These are phyloP conservation scores for Gelatoporia subvermispora DNA, from an alignment of 768 basidiomycete species.

Conservation along the genomic window DNA sequence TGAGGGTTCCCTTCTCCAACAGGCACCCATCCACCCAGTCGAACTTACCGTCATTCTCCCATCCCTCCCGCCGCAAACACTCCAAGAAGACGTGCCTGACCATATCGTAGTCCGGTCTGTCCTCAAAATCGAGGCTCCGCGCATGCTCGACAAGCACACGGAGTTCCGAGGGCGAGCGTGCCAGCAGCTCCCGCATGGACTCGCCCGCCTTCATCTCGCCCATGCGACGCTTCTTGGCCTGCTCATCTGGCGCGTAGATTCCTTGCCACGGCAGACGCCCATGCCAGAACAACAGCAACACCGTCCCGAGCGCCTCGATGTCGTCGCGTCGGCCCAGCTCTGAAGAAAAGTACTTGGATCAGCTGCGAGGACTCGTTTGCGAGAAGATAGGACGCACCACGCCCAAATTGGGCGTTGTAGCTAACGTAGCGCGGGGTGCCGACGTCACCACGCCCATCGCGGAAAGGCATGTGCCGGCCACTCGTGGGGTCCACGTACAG, in stretches of 20 bases:
- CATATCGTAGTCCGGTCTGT: slow-evolving; percentile 16
- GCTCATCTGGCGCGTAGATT: slow-evolving; percentile 4
- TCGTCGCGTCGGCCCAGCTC: too few species aligned
- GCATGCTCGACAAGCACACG: slow-evolving; percentile 12
- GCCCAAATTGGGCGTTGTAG: slow-evolving; percentile 4
- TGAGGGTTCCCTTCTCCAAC: slow-evolving; percentile 2
- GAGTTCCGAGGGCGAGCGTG: slow-evolving; percentile 10
- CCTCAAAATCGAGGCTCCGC: slow-evolving; percentile 15
- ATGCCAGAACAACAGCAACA: slow-evolving; percentile 19
- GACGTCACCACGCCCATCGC: slow-evolving; percentile 1
- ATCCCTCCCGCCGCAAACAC: slow-evolving; percentile 4
- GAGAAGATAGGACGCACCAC: slow-evolving; percentile 11
- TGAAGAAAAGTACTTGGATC: too few species aligned
- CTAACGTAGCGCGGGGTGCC: slow-evolving; percentile 16
- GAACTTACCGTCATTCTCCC: slow-evolving; percentile 5
- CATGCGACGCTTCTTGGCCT: slow-evolving; percentile 3
- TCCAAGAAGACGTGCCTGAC: slow-evolving; percentile 12
- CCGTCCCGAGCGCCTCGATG: slow-evolving; percentile 17
- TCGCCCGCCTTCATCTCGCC: slow-evolving; percentile 15
- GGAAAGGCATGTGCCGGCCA: slow-evolving; percentile 12
- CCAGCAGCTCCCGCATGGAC: neutral
- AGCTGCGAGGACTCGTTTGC: too few species aligned
- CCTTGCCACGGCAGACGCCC: slow-evolving; percentile 22
- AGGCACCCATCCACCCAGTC: slow-evolving; percentile 5
- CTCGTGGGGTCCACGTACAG: slow-evolving; percentile 9